Percentiles rank a stretch among this genome's conserved stretches.
Conservation (phyloP, 768 basidiomycete genomes). For the Dentipellis fragilis region DNA sequence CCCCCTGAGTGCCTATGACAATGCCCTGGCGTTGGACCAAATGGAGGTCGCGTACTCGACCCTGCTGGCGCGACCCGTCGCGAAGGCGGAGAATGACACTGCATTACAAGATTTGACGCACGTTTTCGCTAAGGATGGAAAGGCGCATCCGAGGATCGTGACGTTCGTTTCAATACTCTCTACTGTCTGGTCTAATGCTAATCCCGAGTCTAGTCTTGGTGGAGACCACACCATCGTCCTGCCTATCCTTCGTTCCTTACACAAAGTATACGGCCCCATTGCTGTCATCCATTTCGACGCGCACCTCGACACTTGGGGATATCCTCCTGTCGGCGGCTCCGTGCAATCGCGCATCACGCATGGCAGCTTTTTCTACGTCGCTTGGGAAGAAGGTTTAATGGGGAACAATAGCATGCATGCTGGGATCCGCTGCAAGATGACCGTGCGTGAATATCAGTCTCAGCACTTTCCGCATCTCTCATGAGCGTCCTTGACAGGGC, state of each 20-base stretch:
- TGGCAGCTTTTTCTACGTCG: constrained; percentile 80
- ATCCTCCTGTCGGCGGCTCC: constrained; percentile 26
- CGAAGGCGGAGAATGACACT: constrained; percentile 7
- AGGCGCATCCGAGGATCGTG: constrained; percentile 65
- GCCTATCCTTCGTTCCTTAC: constrained; percentile 72
- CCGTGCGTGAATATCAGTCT: constrained; percentile 23
- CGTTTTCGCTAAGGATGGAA: constrained; percentile 42
- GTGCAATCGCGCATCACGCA: constrained; percentile 67
- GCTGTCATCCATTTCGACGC: constrained; percentile 82
- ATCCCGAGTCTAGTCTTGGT: constrained; percentile 30
- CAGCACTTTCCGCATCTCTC: neutral
- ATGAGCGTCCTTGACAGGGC: constrained; percentile 30
- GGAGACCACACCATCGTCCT: constrained; percentile 88
- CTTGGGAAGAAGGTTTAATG: constrained; percentile 70
- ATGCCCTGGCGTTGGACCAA: constrained; percentile 74
- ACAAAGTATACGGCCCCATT: constrained; percentile 73
- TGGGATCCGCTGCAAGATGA: constrained; percentile 73
- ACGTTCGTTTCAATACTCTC: constrained; percentile 25
- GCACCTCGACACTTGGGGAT: constrained; percentile 58
- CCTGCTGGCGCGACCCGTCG: constrained; percentile 48
- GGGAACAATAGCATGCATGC: constrained; percentile 70
- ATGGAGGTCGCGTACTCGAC: constrained; percentile 81
- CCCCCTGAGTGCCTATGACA: constrained; percentile 74
- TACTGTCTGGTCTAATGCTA: neutral
- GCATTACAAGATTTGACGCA: constrained; percentile 17